These are phyloP conservation scores for Gliomastix tumulicola DNA, from an alignment of 2,329 filamentous ascomycete species.

Conservation along the genomic window DNA sequence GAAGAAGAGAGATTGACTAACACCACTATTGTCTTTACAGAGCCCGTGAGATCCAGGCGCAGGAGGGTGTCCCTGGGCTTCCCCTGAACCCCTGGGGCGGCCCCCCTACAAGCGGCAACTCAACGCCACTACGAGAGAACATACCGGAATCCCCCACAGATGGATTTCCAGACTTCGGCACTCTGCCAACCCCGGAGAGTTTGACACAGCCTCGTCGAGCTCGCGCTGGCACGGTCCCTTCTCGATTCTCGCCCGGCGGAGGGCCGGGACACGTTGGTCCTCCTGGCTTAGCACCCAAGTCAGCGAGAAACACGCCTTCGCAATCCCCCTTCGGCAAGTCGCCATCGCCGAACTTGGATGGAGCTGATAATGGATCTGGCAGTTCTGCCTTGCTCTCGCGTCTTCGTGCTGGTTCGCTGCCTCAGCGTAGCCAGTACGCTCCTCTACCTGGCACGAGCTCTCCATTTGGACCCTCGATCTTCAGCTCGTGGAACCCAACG, in stretches of 20 bases:
- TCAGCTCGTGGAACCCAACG: slow-evolving; percentile 74
- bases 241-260: slow-evolving; percentile 77
- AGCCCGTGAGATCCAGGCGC: slow-evolving; percentile 92
- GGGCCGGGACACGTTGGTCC: slow-evolving; percentile 52
- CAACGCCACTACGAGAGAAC: slow-evolving; percentile 90
- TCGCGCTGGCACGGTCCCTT: slow-evolving; percentile 92
- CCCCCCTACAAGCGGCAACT: slow-evolving; percentile 92
- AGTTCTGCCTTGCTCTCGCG: slow-evolving; percentile 75
- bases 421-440: slow-evolving; percentile 69
- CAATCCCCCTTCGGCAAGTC: slow-evolving; percentile 76
- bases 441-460: slow-evolving; percentile 48
- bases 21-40: slow-evolving; percentile 38
- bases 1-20: neutral
- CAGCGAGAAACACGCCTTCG: slow-evolving; percentile 77
- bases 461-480: slow-evolving; percentile 85
- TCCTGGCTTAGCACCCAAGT: slow-evolving; percentile 60
- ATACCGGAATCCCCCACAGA: slow-evolving; percentile 96
- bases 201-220: slow-evolving; percentile 69
- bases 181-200: slow-evolving; percentile 59
- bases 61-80: slow-evolving; percentile 73
- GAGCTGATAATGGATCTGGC: slow-evolving; percentile 36
- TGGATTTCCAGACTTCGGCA: slow-evolving; percentile 85
- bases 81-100: slow-evolving; percentile 81
- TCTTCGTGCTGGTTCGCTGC: slow-evolving; percentile 88
- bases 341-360: slow-evolving; percentile 46